Evolutionary conservation across 2,329 filamentous ascomycete genomes (phyloP), one percentile per base, ranked within the genome.

Genomic region (Colletotrichum eremochloae): DNA sequence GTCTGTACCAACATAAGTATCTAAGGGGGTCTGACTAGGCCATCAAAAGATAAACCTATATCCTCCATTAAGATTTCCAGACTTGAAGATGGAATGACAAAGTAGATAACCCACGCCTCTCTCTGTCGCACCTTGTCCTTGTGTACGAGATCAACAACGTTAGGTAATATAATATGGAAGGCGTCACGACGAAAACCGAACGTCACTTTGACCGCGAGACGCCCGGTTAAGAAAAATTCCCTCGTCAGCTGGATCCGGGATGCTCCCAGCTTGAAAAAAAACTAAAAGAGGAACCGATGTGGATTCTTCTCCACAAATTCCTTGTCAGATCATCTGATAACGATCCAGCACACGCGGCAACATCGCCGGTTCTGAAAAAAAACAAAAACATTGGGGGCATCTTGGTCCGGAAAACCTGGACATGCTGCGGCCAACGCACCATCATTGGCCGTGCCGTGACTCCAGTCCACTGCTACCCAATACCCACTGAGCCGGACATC

Each of bases 321-420:
- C 68, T 68, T 71, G 64, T 68, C 68, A 71, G 68, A 71, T 68
- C 68, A 71, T 71, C 68, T 71, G 68, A 68, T 71, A 71, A 71
- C 57, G 52, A 46, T 38, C 29, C 50, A 63, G 18, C 61, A 33
- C 36, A 4, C 36, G 48, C 48, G 36, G 48, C 61, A 24, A 42
- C 36, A 63, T 53, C 46, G 61, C 33, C 31, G 20, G 31, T 20
- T 15, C 3, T 18, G n/a, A 20, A 8, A 24, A 38, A 11, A 63
- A 20, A 14, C n/a, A 38, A 11, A 63, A 52, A n/a, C 2, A 9
- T 15, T 55, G 15, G 33, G 63, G 44, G 8, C n/a, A 8, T 46
- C 20, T 20, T 18, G 46, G 14, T 31, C 60, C 24, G 24, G 24
- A 24, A 24, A 50, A 15, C 5, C 20, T 48, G 33, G 11, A 52